These are phyloP conservation scores for Boletellus sp. DNA, from an alignment of 1,284 basidiomycete species.

Conservation along the genomic window DNA sequence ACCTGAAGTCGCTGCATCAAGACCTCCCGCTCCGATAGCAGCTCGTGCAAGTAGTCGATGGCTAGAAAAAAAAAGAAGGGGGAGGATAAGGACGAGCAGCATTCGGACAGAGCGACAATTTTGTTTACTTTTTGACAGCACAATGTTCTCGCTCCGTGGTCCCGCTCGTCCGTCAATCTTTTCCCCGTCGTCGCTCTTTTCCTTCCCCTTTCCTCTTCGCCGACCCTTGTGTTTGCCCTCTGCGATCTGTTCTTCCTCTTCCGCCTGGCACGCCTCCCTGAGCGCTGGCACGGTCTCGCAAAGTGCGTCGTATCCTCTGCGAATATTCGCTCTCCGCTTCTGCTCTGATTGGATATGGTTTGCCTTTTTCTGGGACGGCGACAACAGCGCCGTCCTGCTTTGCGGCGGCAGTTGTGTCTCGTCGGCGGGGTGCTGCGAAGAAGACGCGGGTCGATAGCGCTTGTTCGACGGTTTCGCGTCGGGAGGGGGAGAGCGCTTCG, in stretches of 20 bases:
- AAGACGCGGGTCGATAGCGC: conserved; percentile 24
- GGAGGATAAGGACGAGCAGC: conserved; percentile 3
- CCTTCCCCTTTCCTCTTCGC: conserved; percentile 31
- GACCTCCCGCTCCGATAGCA: conserved; percentile 54
- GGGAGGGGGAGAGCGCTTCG: conserved; percentile 30
- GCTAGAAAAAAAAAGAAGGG: conserved; percentile 42
- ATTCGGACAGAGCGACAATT: neutral
- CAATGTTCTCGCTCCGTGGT: conserved; percentile 81
- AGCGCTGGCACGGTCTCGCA: conserved; percentile 79
- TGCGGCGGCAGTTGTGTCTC: conserved; percentile 16
- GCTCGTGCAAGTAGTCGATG: conserved; percentile 75
- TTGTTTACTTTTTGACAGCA: conserved; percentile 75
- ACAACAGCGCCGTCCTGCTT: conserved; percentile 45
- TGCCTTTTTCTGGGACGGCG: conserved; percentile 84
- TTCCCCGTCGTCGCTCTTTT: conserved; percentile 44
- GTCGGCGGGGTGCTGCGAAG: conserved; percentile 9
- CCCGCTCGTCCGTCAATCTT: conserved; percentile 77
- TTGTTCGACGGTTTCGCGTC: conserved; percentile 35
- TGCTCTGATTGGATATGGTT: conserved; percentile 91
- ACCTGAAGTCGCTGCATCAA: conserved; percentile 57
- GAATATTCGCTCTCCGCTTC: conserved; percentile 88
- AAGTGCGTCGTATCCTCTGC: conserved; percentile 81
- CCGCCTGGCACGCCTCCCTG: conserved; percentile 67
- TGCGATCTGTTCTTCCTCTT: conserved; percentile 41
- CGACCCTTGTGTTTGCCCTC: conserved; percentile 32